Conservation (phyloP, 345 rosid genomes). For the Populus simonii region DNA sequence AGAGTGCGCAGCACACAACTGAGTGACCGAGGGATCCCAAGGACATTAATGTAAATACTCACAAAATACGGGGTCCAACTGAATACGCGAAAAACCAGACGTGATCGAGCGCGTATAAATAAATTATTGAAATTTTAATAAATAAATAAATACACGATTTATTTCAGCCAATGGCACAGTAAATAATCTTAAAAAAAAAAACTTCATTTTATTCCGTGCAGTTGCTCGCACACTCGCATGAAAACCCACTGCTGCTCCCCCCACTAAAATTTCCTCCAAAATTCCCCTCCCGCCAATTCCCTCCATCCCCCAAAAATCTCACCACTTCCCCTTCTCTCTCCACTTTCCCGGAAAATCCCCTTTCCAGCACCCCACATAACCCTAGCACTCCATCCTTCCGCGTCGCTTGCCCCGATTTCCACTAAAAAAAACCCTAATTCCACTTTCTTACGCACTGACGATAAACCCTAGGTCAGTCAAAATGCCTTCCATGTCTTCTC, state of each 20-base stretch:
- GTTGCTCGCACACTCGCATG: not conserved
- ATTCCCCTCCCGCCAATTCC: conserved; percentile 20
- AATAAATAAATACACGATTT: too few relatives aligned
- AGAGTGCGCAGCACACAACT: too few relatives aligned
- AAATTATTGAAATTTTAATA: too few relatives aligned
- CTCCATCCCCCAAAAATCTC: not conserved
- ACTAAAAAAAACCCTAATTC: not conserved
- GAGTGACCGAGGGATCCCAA: too few relatives aligned
- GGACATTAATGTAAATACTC: too few relatives aligned
- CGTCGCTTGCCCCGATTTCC: not conserved
- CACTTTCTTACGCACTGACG: too few relatives aligned
- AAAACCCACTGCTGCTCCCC: not conserved
- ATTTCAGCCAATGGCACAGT: too few relatives aligned
- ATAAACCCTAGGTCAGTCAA: conserved; percentile 5
- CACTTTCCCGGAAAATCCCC: not conserved
- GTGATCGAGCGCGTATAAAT: too few relatives aligned
- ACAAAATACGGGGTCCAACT: too few relatives aligned
- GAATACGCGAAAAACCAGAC: too few relatives aligned
- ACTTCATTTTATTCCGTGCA: not conserved
- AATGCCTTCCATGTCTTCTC: conserved; percentile 66
- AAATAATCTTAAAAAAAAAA: not conserved
- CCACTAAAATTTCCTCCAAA: conserved; percentile 4
- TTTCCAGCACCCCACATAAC: not conserved
- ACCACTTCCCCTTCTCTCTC: not conserved
- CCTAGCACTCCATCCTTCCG: not conserved